Evolutionary conservation across 2,329 filamentous ascomycete genomes (phyloP).

Genomic region (Coniochaeta prunicola): DNA sequence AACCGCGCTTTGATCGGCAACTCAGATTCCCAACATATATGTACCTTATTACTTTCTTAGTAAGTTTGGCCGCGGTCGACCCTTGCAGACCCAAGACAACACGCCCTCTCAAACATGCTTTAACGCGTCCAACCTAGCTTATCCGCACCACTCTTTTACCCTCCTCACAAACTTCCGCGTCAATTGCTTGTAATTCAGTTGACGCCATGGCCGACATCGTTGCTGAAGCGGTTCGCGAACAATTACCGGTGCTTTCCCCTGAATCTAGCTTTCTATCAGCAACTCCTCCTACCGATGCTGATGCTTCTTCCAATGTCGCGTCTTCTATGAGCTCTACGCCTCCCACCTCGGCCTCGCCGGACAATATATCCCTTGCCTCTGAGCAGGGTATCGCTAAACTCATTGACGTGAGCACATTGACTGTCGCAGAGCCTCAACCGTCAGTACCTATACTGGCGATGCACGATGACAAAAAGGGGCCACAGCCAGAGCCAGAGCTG

Average conservation of each 20-base stretch:
- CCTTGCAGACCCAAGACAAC: background rate
- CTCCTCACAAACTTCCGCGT: background rate
- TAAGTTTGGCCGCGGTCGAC: background rate
- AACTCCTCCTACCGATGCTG: slow-evolving; percentile 19
- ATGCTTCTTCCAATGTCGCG: slow-evolving; percentile 19
- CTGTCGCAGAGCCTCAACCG: slow-evolving; percentile 6
- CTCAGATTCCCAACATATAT: background rate
- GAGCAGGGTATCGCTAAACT: slow-evolving; percentile 14
- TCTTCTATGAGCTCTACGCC: slow-evolving; percentile 23
- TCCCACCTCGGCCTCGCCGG: slow-evolving; percentile 22
- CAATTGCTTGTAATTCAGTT: background rate
- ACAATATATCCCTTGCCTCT: slow-evolving; percentile 22
- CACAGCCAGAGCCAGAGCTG: background rate
- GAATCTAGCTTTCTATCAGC: slow-evolving; percentile 18
- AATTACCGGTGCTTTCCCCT: slow-evolving; percentile 9
- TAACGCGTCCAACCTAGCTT: background rate
- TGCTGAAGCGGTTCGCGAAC: slow-evolving; percentile 10
- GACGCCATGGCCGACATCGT: slow-evolving; percentile 10
- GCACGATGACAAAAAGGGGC: background rate
- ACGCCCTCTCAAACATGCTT: background rate
- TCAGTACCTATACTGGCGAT: background rate
- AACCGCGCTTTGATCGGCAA: background rate
- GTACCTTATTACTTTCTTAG: background rate
- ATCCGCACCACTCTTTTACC: background rate
- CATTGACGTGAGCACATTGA: slow-evolving; percentile 10